Base-by-base conservation (phyloP, 768 basidiomycete species). In the Leccinellum rugosiceps region DNA sequence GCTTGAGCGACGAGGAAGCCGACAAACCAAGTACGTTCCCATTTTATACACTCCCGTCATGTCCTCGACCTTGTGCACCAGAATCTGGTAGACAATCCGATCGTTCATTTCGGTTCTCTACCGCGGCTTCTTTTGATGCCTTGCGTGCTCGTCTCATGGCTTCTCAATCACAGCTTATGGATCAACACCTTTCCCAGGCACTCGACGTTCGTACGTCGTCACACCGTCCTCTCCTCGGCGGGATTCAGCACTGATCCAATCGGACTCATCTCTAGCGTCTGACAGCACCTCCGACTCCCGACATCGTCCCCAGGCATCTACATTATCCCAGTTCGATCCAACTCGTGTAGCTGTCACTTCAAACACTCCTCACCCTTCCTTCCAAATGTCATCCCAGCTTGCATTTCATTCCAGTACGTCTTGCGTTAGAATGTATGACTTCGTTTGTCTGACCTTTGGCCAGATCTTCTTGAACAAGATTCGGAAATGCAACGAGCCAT, bases 401-500 rank as follows among this genome's bases (percentile, higher is more conserved):
- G 66, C 75, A 46, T 79, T 72, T 55, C 80, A 84, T 63, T 83
- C 87, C 9, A 85, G 87, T 87, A 65, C 61, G 78, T 71, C 51
- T 51, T 25, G 14, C 19, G 15, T 31, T 43, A 31, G 15, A 47
- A 49, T 44, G n/a, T 17, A 1, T 21, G 4, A 7, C 1, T 35
- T 59, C 25, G 7, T 51, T 44, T 44, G 25, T 50, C 58, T 61
- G 23, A 63, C 46, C 32, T 30, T 38, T 31, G 6, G 13, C 46
- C 58, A 89, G 87, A 89, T 73, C 74, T 88, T 15, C 69, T 89
- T 55, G 86, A 88, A 21, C 78, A 82, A 55, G 84, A 90, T 63
- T 85, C 86, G 3, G 86, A 86, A 63, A 89, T 90, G 88, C 84
- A 83, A 53, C 78, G 80, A 52, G 82, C 77, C 10, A 81, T 90